These are phyloP conservation scores for Fomitopsis palustris DNA, from an alignment of 1,284 basidiomycete genomes.

Conservation along the genomic window DNA sequence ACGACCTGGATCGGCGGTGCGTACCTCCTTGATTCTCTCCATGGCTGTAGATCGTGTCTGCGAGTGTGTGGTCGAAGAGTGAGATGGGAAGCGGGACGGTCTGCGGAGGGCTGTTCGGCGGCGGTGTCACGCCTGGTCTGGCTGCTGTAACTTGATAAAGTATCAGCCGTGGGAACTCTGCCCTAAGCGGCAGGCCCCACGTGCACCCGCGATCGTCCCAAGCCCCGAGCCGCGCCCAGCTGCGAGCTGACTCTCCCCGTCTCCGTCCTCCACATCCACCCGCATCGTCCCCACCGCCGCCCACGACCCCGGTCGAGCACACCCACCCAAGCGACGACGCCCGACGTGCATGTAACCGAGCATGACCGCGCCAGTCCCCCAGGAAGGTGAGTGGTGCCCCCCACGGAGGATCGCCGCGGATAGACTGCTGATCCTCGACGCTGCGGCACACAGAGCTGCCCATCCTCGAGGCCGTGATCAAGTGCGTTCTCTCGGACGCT, in stretches of 20 bases:
- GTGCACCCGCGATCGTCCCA: slow-evolving; percentile 1
- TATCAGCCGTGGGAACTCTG: slow-evolving; percentile 30
- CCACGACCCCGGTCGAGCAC: background rate
- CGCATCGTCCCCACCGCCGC: background rate
- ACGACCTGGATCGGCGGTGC: slow-evolving; percentile 4
- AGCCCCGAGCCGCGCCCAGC: background rate
- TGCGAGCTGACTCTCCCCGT: background rate
- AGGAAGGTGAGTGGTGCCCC: slow-evolving; percentile 57
- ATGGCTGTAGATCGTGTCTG: slow-evolving; percentile 40
- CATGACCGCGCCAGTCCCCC: slow-evolving; percentile 67
- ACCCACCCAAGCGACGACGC: background rate
- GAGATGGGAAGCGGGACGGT: slow-evolving; percentile 7
- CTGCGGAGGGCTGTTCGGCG: slow-evolving; percentile 24
- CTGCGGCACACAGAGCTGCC: slow-evolving; percentile 66
- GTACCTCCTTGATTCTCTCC: slow-evolving; percentile 75
- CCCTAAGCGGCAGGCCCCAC: slow-evolving; percentile 9
- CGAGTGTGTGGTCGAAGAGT: slow-evolving; percentile 5
- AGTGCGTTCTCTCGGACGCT: slow-evolving; percentile 44
- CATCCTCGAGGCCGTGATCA: slow-evolving; percentile 94
- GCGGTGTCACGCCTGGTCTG: slow-evolving; percentile 15
- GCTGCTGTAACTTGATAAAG: slow-evolving; percentile 27
- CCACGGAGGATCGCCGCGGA: slow-evolving; percentile 16
- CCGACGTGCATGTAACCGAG: slow-evolving; percentile 3
- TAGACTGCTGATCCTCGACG: slow-evolving; percentile 21
- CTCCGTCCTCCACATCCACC: background rate